Evolutionary conservation across 768 basidiomycete genomes (phyloP).

Genomic region (Cystofilobasidium capitatum): DNA sequence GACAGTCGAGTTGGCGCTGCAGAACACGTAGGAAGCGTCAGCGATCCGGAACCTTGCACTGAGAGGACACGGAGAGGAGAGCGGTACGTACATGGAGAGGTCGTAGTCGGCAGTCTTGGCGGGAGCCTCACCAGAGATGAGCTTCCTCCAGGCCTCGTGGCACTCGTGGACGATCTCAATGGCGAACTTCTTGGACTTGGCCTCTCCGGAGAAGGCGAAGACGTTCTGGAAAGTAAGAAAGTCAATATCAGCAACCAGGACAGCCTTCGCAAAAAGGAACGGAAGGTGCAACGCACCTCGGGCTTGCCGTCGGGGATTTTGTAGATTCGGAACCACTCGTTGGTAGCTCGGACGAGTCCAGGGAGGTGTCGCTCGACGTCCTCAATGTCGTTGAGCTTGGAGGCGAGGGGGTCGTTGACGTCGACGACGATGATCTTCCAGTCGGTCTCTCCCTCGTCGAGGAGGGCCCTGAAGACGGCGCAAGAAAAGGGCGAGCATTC

Average conservation of each 20-base stretch:
- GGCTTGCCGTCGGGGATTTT: constrained; percentile 44
- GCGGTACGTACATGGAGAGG: constrained; percentile 66
- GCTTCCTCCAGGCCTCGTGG: constrained; percentile 95
- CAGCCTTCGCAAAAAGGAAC: constrained; percentile 48
- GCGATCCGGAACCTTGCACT: background rate
- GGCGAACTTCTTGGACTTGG: constrained; percentile 99
- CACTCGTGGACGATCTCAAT: constrained; percentile 98
- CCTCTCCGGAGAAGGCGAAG: constrained; percentile 98
- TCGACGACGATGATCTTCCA: constrained; percentile 99
- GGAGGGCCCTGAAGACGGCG: constrained; percentile 51
- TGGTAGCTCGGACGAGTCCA: constrained; percentile 84
- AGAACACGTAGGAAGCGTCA: background rate
- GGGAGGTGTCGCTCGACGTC: constrained; percentile 97
- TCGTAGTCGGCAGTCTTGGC: constrained; percentile 65
- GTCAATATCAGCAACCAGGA: constrained; percentile 58
- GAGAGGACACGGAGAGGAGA: background rate
- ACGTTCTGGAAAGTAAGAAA: constrained; percentile 55
- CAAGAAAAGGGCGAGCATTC: background rate
- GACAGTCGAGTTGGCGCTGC: constrained; percentile 70
- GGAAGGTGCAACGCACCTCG: constrained; percentile 32
- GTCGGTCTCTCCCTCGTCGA: constrained; percentile 99
- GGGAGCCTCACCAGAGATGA: constrained; percentile 65
- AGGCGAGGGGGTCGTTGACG: constrained; percentile 84
- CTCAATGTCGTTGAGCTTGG: constrained; percentile 96
- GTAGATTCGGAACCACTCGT: constrained; percentile 84